Conservation (phyloP, 2,329 filamentous ascomycete species). For the Acrocalymma vagum region DNA sequence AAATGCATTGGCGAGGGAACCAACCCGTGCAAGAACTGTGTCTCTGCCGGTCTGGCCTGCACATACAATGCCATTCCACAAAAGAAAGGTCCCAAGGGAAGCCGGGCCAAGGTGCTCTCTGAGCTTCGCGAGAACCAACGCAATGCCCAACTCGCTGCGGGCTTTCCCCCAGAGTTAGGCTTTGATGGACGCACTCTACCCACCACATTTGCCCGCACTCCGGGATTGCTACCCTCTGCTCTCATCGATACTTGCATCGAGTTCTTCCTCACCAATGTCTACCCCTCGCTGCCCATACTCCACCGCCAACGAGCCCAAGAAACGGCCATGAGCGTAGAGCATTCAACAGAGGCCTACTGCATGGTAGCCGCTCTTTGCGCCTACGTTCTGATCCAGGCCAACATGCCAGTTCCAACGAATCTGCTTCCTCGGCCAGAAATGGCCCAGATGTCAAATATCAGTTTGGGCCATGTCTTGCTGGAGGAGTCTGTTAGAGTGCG, state of each 20-base stretch:
- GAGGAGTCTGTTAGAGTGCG: slow-evolving; percentile 66
- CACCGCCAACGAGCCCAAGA: slow-evolving; percentile 62
- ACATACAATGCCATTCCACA: slow-evolving; percentile 71
- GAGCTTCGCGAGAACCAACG: slow-evolving; percentile 64
- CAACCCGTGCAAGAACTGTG: slow-evolving; percentile 68
- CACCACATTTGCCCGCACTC: slow-evolving; percentile 55
- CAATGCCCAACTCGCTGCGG: slow-evolving; percentile 54
- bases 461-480: slow-evolving; percentile 63
- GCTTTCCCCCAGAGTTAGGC: slow-evolving; percentile 44
- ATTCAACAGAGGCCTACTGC: slow-evolving; percentile 65
- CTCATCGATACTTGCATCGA: slow-evolving; percentile 64
- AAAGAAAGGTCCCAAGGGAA: slow-evolving; percentile 70
- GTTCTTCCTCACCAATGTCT: slow-evolving; percentile 69
- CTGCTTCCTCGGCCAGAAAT: slow-evolving; percentile 57
- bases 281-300: slow-evolving; percentile 70
- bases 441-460: slow-evolving; percentile 52
- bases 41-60: slow-evolving; percentile 66
- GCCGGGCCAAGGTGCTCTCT: slow-evolving; percentile 69
- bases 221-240: slow-evolving; percentile 59
- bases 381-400: slow-evolving; percentile 60
- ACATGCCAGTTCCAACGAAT: slow-evolving; percentile 53
- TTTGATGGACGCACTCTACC: slow-evolving; percentile 52
- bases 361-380: slow-evolving; percentile 61
- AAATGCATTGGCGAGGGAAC: slow-evolving; percentile 61
- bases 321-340: slow-evolving; percentile 60